phyloP scores from a whole-genome alignment of 2,329 filamentous ascomycete genomes.

The Colletotrichum scovillei region DNA sequence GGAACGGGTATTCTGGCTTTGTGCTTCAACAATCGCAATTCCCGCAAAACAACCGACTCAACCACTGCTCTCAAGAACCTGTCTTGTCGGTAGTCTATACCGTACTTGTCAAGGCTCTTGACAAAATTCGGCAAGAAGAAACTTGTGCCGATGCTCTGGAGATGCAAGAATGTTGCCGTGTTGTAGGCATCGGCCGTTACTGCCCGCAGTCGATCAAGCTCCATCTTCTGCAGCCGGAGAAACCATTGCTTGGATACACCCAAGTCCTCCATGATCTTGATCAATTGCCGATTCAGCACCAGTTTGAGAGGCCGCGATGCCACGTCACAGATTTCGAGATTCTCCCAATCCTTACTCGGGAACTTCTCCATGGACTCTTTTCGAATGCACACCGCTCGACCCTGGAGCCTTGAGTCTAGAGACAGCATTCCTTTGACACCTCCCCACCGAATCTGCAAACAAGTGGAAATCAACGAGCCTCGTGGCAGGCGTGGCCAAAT shows the following conservation, averaged over 20 bases:
- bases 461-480: conserved; percentile 65
- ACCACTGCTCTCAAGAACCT: conserved; percentile 76
- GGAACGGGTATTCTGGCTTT: conserved; percentile 79
- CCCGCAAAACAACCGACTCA: conserved; percentile 76
- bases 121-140: conserved; percentile 74
- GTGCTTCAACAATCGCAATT: conserved; percentile 81
- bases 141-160: conserved; percentile 68
- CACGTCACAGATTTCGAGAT: conserved; percentile 79
- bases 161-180: conserved; percentile 74
- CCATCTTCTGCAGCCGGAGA: conserved; percentile 70
- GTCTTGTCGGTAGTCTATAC: conserved; percentile 75
- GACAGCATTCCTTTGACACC: conserved; percentile 85
- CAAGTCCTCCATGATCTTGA: conserved; percentile 89
- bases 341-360: conserved; percentile 59
- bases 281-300: conserved; percentile 81
- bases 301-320: conserved; percentile 75
- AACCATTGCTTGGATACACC: conserved; percentile 70
- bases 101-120: conserved; percentile 64
- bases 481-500: conserved; percentile 68
- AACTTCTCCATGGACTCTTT: conserved; percentile 85
- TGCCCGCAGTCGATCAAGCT: conserved; percentile 67
- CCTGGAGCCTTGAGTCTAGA: conserved; percentile 70
- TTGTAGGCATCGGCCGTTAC: conserved; percentile 70
- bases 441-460: conserved; percentile 79
- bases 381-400: conserved; percentile 71